Conservation (phyloP, 257 asterid genomes). For the Solanum medicagineum region DNA sequence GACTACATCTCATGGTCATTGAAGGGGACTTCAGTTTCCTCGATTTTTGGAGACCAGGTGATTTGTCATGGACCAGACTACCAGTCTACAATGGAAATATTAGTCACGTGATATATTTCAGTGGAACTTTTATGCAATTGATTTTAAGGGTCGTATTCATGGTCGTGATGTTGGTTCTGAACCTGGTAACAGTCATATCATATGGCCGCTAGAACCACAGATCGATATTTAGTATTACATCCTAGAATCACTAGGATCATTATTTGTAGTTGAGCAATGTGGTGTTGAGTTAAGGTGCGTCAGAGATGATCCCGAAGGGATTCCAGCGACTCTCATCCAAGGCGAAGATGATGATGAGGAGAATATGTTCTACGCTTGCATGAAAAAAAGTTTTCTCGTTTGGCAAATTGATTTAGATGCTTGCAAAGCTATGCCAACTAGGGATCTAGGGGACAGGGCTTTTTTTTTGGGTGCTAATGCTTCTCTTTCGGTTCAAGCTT, state of each 20-base stretch:
- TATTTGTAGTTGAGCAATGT: neutral
- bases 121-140: neutral
- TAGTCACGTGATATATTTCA: neutral
- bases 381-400: neutral
- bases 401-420: neutral
- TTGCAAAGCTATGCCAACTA: neutral
- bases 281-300: neutral
- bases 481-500: neutral
- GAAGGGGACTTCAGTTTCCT: neutral
- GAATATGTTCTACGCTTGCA: neutral
- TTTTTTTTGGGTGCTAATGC: neutral
- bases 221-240: neutral
- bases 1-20: neutral
- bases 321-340: neutral
- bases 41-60: neutral
- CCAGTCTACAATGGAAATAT: too few species aligned
- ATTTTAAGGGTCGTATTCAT: rapidly evolving
- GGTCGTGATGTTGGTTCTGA: neutral
- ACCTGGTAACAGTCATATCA: too few species aligned
- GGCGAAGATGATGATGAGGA: neutral
- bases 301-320: neutral
- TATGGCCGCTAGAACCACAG: neutral
- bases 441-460: neutral
- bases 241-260: neutral
- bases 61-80: neutral